Evolutionary conservation across 1,139 yeast genomes (phyloP).

Genomic region (Kurtzmaniella quercitrusa): DNA sequence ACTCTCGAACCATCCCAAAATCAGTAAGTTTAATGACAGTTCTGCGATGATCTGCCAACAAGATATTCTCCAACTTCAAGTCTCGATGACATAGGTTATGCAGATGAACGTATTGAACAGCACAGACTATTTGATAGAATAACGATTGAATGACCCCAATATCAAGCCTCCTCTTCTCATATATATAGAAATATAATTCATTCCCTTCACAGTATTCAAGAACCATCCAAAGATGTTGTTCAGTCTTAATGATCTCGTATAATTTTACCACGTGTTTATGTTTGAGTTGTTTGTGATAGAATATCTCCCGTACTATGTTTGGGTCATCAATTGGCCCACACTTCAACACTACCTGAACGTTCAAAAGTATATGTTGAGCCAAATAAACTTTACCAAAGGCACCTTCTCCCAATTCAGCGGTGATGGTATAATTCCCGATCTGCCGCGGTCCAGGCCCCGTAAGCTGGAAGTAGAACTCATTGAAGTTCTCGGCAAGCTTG

Average conservation of each 20-base stretch:
- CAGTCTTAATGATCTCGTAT: constrained; percentile 83
- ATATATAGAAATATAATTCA: constrained; percentile 74
- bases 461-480: constrained; percentile 54
- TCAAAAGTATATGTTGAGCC: constrained; percentile 72
- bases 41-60: constrained; percentile 64
- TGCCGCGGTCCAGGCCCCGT: constrained; percentile 50
- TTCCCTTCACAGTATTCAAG: constrained; percentile 89
- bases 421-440: constrained; percentile 73
- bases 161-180: constrained; percentile 52
- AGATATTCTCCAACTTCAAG: constrained; percentile 78
- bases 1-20: constrained; percentile 91
- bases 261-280: constrained; percentile 83
- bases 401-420: constrained; percentile 79
- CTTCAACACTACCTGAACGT: constrained; percentile 76
- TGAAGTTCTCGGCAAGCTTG: constrained; percentile 60
- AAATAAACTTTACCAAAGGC: constrained; percentile 89
- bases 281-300: constrained; percentile 77
- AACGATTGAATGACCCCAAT: constrained; percentile 52
- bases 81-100: constrained; percentile 87
- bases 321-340: constrained; percentile 82
- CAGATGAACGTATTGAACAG: constrained; percentile 80
- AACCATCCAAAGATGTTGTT: constrained; percentile 77
- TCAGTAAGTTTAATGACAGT: constrained; percentile 70
- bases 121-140: constrained; percentile 77
- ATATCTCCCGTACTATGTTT: constrained; percentile 87